Evolutionary conservation across 2,329 filamentous ascomycete genomes (phyloP).

Genomic region (Rhinocladiella similis): DNA sequence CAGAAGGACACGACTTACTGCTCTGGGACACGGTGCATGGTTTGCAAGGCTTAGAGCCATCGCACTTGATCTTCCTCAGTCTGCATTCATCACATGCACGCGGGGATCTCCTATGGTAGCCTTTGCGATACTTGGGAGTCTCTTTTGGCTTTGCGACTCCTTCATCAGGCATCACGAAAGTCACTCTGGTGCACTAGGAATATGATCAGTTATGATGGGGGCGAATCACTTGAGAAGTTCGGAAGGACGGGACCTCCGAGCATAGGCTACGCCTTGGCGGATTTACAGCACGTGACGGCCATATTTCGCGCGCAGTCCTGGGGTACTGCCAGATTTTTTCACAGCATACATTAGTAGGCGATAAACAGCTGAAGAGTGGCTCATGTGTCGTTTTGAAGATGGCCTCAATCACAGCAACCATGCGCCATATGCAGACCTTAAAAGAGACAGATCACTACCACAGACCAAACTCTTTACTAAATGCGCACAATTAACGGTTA

Average conservation of each 20-base stretch:
- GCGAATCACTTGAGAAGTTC: neutral
- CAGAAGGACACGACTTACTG: slow-evolving; percentile 9
- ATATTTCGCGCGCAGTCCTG: too few species aligned
- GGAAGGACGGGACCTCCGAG: neutral
- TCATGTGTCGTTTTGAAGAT: too few species aligned
- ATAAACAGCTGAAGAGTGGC: too few species aligned
- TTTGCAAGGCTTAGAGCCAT: slow-evolving; percentile 21
- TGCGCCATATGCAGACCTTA: too few species aligned
- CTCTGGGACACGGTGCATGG: slow-evolving; percentile 18
- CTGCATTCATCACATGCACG: slow-evolving; percentile 27
- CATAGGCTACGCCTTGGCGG: too few species aligned
- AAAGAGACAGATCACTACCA: too few species aligned
- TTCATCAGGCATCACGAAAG: neutral
- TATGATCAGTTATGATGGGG: neutral
- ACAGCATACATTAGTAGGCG: too few species aligned
- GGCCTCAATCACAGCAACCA: too few species aligned
- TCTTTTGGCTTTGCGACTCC: slow-evolving; percentile 1
- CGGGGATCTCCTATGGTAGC: slow-evolving; percentile 20
- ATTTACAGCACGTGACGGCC: too few species aligned
- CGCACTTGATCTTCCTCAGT: slow-evolving; percentile 26
- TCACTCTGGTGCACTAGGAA: neutral
- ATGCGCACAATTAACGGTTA: too few species aligned
- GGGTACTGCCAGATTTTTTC: too few species aligned
- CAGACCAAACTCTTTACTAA: too few species aligned
- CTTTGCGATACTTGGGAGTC: slow-evolving; percentile 10